phyloP scores from a whole-genome alignment of 169 alveolate genomes.

The Theileria orientalis region DNA sequence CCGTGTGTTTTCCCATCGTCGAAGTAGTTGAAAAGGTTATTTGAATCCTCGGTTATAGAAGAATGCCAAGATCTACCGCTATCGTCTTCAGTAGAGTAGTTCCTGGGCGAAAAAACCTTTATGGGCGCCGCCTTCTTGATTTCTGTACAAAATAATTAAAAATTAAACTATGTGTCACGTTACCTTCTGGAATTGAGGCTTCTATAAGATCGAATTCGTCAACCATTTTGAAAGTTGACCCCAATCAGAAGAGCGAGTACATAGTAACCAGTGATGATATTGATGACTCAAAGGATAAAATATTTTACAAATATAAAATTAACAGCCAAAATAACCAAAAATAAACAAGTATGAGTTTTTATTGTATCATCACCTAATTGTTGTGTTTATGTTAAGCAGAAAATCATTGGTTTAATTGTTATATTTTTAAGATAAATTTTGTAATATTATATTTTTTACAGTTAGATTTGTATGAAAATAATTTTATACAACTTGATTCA shows the following conservation, averaged over 20 bases:
- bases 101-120: neutral
- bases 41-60: neutral
- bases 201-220: conserved; percentile 2
- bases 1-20: neutral
- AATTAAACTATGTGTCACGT: neutral
- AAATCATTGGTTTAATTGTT: no score
- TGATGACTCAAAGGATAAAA: neutral
- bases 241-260: neutral
- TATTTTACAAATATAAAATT: neutral
- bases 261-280: neutral
- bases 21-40: neutral
- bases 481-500: neutral
- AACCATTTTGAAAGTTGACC: neutral
- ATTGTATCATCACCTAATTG: no score
- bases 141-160: neutral
- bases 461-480: neutral
- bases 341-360: no score
- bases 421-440: no score
- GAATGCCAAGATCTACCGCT: conserved; percentile 1
- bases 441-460: no score
- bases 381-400: no score
- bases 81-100: neutral
- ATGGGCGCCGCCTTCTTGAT: neutral
- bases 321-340: neutral
- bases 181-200: neutral